phyloP scores from a whole-genome alignment of 116 monocot species.

The Papilionanthe hybrid region DNA sequence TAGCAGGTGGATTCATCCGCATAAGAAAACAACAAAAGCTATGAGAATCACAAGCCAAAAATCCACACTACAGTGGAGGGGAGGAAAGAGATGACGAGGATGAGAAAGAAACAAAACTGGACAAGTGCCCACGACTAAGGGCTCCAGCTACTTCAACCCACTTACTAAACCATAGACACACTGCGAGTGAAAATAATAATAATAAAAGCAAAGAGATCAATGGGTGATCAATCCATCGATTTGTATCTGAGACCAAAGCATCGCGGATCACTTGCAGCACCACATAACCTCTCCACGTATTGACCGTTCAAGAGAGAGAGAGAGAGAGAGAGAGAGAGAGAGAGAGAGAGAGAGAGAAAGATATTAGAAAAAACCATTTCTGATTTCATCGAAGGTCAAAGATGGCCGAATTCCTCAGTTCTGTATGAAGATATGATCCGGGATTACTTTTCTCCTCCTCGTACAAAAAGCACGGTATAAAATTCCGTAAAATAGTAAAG shows the following conservation, averaged over 20 bases:
- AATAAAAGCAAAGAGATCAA: background rate
- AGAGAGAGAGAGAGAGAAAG: background rate
- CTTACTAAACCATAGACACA: too few species aligned
- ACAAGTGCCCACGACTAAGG: too few species aligned
- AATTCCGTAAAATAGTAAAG: background rate
- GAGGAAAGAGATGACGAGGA: too few species aligned
- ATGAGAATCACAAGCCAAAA: background rate
- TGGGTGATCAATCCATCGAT: background rate
- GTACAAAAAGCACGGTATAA: too few species aligned
- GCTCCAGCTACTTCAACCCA: too few species aligned
- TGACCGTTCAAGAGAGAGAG: background rate
- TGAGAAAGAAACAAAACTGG: too few species aligned
- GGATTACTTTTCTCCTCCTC: too few species aligned
- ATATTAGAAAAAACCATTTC: background rate
- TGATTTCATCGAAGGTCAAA: background rate
- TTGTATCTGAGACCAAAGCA: background rate
- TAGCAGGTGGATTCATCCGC: background rate
- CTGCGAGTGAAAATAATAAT: background rate
- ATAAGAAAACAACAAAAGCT: background rate
- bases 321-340: background rate
- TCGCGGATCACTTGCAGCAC: background rate
- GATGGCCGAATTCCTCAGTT: background rate
- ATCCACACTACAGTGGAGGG: too few species aligned
- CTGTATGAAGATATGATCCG: too few species aligned
- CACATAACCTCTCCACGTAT: background rate